Evolutionary conservation across 768 basidiomycete genomes (phyloP).

Genomic region (Coprinellus micaceus): DNA sequence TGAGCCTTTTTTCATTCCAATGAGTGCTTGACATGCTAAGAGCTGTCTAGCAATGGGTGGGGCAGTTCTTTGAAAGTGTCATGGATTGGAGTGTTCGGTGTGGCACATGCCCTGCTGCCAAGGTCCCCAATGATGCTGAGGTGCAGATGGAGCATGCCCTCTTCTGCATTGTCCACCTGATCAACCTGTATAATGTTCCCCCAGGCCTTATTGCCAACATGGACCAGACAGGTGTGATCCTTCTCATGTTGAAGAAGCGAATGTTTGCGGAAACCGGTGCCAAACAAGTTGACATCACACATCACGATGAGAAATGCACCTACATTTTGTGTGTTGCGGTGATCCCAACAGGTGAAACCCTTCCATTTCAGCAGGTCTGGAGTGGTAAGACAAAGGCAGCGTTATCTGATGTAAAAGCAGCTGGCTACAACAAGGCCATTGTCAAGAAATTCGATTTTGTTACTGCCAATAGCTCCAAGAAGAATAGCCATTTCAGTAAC

Average conservation of each 20-base stretch:
- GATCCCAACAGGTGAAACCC: conserved; percentile 19
- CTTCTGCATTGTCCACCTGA: conserved; percentile 16
- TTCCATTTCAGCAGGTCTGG: conserved; percentile 32
- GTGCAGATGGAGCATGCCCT: conserved; percentile 12
- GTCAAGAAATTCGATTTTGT: conserved; percentile 18
- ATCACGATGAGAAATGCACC: conserved; percentile 27
- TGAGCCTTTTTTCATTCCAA: neutral
- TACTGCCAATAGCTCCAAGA: conserved; percentile 18
- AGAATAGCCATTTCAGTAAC: conserved; percentile 22
- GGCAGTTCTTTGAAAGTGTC: conserved; percentile 17
- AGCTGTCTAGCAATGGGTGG: conserved; percentile 4
- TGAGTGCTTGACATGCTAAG: neutral
- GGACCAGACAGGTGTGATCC: conserved; percentile 19
- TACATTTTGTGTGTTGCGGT: conserved; percentile 26
- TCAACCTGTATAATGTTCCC: conserved; percentile 18
- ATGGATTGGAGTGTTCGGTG: conserved; percentile 16
- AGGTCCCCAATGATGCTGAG: conserved; percentile 12
- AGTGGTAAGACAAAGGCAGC: conserved; percentile 15
- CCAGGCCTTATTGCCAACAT: conserved; percentile 18
- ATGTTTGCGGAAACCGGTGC: conserved; percentile 19
- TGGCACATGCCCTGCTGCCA: conserved; percentile 14
- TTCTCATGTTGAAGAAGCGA: conserved; percentile 10
- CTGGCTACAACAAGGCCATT: conserved; percentile 12
- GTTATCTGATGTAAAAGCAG: conserved; percentile 10
- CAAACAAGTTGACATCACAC: conserved; percentile 22